These are phyloP conservation scores for Prunus kanzakura DNA, from an alignment of 306 rosid species.

Conservation along the genomic window DNA sequence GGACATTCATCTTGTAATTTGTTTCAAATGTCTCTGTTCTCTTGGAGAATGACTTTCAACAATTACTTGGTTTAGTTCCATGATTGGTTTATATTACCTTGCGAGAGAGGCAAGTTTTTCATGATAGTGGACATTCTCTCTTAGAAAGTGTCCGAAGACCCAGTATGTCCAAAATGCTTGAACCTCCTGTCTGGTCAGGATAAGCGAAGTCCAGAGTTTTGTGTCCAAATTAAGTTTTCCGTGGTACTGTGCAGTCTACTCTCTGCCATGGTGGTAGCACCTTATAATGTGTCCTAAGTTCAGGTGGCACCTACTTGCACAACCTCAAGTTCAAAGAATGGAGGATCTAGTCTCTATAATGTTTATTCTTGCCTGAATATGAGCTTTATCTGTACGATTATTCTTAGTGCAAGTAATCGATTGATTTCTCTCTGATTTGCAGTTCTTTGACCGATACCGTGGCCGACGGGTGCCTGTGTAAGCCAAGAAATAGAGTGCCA, in stretches of 20 bases:
- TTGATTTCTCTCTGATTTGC: slow-evolving; percentile 26
- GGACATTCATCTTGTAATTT: background rate
- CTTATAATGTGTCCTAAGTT: background rate
- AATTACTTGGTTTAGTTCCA: background rate
- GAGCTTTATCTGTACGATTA: background rate
- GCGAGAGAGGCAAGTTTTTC: background rate
- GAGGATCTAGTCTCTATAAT: background rate
- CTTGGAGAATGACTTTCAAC: background rate
- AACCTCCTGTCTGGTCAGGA: background rate
- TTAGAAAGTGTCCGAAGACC: background rate
- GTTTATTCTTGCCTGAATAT: background rate
- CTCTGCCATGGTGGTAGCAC: background rate
- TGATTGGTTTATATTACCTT: background rate
- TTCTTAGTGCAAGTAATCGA: background rate
- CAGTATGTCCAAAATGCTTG: background rate
- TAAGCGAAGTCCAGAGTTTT: background rate
- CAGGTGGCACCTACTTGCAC: background rate
- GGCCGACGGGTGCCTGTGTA: slow-evolving; percentile 88
- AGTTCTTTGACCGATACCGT: slow-evolving; percentile 81
- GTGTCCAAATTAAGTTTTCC: background rate
- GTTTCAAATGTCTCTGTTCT: background rate
- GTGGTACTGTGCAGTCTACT: background rate
- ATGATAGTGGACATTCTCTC: background rate
- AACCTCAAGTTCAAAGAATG: background rate
- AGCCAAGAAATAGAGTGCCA: slow-evolving; percentile 25